Evolutionary conservation across 2,329 filamentous ascomycete genomes (phyloP).

Genomic region (Alternaria brassicae): DNA sequence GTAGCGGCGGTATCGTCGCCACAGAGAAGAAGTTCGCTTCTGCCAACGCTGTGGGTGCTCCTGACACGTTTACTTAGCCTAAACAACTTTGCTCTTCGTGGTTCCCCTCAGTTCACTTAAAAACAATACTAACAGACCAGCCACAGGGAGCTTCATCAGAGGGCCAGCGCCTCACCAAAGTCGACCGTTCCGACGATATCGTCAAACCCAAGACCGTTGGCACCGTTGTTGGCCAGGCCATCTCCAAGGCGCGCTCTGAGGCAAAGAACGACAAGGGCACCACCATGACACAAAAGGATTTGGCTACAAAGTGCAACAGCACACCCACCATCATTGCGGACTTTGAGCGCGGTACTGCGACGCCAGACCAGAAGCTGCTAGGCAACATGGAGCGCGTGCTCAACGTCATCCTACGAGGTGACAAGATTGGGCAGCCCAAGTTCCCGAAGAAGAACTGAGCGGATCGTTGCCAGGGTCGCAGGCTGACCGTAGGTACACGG

Average conservation of each 20-base stretch:
- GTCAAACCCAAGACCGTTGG: conserved; percentile 92
- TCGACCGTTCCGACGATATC: conserved; percentile 96
- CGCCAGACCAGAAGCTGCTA: conserved; percentile 85
- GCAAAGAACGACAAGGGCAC: conserved; percentile 77
- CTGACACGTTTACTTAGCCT: neutral
- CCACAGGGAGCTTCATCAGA: conserved; percentile 61
- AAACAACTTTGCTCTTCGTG: neutral
- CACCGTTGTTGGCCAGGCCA: conserved; percentile 79
- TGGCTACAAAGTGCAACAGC: conserved; percentile 88
- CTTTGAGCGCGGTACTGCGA: conserved; percentile 80
- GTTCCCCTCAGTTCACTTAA: neutral
- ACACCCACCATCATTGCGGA: conserved; percentile 80
- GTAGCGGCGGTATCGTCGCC: conserved; percentile 74
- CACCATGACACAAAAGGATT: conserved; percentile 86
- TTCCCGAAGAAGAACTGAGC: conserved; percentile 67
- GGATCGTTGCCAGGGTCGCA: conserved; percentile 40
- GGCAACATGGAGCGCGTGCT: conserved; percentile 80
- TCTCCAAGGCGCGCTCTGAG: conserved; percentile 78
- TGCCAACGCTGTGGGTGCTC: conserved; percentile 75
- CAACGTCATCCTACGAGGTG: conserved; percentile 85
- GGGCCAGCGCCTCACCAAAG: conserved; percentile 95
- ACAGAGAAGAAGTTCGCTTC: conserved; percentile 92
- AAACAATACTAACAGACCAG: conserved; percentile 18
- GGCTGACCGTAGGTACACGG: neutral
- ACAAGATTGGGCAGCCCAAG: conserved; percentile 83